A percentile compares a stretch with the other conserved stretches of the same genome.
phyloP scores from a whole-genome alignment of 2,329 filamentous ascomycete species.

The Sporothrix pallida region DNA sequence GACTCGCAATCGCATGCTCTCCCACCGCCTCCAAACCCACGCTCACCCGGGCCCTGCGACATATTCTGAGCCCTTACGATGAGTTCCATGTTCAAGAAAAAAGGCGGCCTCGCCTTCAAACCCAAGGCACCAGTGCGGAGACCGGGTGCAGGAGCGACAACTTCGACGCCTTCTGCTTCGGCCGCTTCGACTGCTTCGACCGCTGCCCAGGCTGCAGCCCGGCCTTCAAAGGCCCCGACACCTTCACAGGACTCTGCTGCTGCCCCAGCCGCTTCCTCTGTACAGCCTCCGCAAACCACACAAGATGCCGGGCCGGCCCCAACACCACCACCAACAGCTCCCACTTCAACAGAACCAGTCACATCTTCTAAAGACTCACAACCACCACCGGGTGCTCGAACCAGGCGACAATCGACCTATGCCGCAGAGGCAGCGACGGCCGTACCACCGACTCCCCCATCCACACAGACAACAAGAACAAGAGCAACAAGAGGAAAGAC shows the following conservation, averaged over 20 bases:
- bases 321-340: constrained; percentile 15
- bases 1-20: constrained; percentile 1
- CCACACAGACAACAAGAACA: neutral
- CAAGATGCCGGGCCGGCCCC: neutral
- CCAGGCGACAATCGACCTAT: neutral
- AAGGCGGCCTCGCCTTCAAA: constrained; percentile 69
- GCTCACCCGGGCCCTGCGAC: constrained; percentile 15
- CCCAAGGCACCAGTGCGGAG: constrained; percentile 67
- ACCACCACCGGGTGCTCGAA: neutral
- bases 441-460: constrained; percentile 21
- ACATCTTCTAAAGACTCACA: neutral
- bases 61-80: constrained; percentile 30
- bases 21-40: neutral
- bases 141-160: constrained; percentile 51
- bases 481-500: constrained; percentile 21
- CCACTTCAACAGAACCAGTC: neutral
- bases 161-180: constrained; percentile 47
- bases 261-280: neutral
- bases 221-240: constrained; percentile 37
- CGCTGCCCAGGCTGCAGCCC: constrained; percentile 38
- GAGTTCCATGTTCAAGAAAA: constrained; percentile 66
- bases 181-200: constrained; percentile 41
- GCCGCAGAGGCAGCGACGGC: neutral
- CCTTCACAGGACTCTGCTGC: constrained; percentile 30
- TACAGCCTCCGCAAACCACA: neutral